Conservation (phyloP, 805 yeast genomes). For the Nakazawaea wickerhamii region DNA sequence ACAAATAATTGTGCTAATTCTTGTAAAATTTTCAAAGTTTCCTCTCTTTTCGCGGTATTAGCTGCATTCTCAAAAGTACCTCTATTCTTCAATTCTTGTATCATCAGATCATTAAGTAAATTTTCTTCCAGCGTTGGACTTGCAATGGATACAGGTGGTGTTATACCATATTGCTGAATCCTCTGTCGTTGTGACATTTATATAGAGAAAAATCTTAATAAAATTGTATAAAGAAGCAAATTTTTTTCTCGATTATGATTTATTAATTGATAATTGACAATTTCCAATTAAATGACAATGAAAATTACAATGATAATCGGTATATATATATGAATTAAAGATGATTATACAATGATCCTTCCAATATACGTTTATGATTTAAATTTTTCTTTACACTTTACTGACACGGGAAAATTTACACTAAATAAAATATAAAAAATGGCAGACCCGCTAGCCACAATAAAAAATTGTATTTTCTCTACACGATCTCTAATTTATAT, state of each 20-base stretch:
- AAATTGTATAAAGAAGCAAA: background rate
- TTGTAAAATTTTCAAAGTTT: conserved; percentile 69
- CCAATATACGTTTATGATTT: background rate
- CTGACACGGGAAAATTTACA: too few relatives aligned
- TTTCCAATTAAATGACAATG: background rate
- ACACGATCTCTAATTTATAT: background rate
- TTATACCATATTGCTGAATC: conserved; percentile 49
- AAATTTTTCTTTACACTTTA: background rate
- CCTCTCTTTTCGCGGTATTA: conserved; percentile 76
- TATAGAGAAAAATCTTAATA: too few relatives aligned
- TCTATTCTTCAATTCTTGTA: conserved; percentile 71
- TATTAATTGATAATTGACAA: background rate
- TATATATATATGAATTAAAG: background rate
- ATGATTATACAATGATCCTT: background rate
- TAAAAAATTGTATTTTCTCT: too few relatives aligned
- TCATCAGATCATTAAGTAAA: conserved; percentile 64
- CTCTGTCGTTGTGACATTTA: conserved; percentile 3
- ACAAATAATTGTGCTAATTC: conserved; percentile 77
- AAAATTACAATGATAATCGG: background rate
- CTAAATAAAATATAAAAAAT: background rate
- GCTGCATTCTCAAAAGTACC: conserved; percentile 87
- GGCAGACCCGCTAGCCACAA: background rate
- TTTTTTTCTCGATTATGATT: background rate
- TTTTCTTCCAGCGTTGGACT: conserved; percentile 82
- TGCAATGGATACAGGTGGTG: conserved; percentile 79